Evolutionary conservation across 2,329 filamentous ascomycete species (phyloP).

Genomic region (Apiospora koreana): DNA sequence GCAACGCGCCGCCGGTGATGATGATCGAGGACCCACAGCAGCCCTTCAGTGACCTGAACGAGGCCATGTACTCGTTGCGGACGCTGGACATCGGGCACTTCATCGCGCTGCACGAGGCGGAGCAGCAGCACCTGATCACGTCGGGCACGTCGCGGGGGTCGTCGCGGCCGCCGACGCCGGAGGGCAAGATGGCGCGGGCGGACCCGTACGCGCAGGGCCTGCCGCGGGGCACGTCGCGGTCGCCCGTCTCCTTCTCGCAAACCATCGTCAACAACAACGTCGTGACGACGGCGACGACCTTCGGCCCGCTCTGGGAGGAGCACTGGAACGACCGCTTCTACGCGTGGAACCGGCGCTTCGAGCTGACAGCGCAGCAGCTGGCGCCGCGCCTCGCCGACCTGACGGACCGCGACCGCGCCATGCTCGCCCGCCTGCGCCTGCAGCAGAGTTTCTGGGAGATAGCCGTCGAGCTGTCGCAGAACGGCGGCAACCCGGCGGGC

Average conservation of each 20-base stretch:
- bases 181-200: neutral
- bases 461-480: neutral
- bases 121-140: neutral
- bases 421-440: neutral
- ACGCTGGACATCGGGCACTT: neutral
- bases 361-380: neutral
- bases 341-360: neutral
- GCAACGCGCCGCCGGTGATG: neutral
- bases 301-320: neutral
- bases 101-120: neutral
- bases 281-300: neutral
- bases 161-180: neutral
- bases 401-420: neutral
- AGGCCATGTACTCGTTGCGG: neutral
- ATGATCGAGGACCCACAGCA: neutral
- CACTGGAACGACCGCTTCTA: neutral
- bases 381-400: neutral
- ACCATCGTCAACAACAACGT: neutral
- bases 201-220: neutral
- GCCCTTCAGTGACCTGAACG: neutral
- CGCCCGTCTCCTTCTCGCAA: neutral
- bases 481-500: neutral
- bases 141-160: too few relatives aligned
- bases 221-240: neutral
- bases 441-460: constrained; percentile 1